Conservation (phyloP, 352 stramenopile genomes). For the Pythium vanterpoolii region DNA sequence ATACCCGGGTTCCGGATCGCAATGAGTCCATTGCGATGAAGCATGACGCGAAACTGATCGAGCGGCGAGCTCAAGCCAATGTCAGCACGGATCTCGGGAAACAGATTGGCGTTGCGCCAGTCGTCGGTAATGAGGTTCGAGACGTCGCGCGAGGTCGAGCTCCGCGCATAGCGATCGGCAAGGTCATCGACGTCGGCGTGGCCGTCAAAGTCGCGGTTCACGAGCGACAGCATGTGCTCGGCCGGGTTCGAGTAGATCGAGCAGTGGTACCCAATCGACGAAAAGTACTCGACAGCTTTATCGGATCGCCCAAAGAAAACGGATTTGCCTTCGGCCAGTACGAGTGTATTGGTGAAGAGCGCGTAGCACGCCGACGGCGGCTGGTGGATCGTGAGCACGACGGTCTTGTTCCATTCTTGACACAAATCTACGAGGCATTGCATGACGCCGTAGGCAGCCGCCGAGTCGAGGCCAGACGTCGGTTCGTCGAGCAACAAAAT, state of each 20-base stretch:
- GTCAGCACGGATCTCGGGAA: slow-evolving; percentile 29
- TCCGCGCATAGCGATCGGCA: slow-evolving; percentile 29
- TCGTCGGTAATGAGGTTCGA: no score
- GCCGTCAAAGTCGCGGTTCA: slow-evolving; percentile 56
- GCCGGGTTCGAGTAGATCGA: slow-evolving; percentile 67
- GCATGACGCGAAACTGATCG: slow-evolving; percentile 50
- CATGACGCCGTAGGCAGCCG: slow-evolving; percentile 86
- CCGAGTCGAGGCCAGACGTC: slow-evolving; percentile 89
- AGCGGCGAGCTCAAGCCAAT: slow-evolving; percentile 23
- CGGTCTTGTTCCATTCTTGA: slow-evolving; percentile 60
- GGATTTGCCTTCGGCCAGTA: no score
- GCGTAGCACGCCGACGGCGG: no score
- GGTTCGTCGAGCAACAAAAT: slow-evolving; percentile 95
- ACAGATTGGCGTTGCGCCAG: slow-evolving; percentile 27
- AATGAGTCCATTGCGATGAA: slow-evolving; percentile 53
- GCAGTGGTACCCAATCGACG: no score
- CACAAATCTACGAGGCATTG: slow-evolving; percentile 53
- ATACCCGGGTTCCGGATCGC: slow-evolving; percentile 68
- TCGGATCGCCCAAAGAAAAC: no score
- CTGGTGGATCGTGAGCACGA: slow-evolving; percentile 85
- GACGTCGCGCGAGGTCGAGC: slow-evolving; percentile 27
- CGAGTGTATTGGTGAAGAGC: no score
- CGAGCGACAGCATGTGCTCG: slow-evolving; percentile 58
- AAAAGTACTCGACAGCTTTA: no score
- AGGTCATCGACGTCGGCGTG: slow-evolving; percentile 28